Percentiles rank a stretch among this genome's conserved stretches.
phyloP scores from a whole-genome alignment of 192 early-diverging fungal species.

The Fimicolochytrium jonesii region DNA sequence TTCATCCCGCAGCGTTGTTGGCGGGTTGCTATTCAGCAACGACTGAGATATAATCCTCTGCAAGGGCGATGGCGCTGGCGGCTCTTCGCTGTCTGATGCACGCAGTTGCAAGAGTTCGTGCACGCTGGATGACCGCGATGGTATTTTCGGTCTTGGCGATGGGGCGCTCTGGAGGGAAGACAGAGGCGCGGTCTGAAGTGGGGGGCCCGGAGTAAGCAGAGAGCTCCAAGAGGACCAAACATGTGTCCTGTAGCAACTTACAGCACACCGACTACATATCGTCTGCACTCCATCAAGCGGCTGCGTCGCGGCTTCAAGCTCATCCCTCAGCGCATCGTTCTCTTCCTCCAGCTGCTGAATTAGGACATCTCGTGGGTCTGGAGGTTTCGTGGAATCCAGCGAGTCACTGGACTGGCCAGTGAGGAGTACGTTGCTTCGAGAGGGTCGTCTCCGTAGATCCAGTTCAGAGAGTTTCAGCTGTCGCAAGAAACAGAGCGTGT shows the following conservation, averaged over 20 bases:
- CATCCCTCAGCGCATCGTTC: conserved; percentile 8
- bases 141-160: not conserved
- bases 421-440: no score
- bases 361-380: not conserved
- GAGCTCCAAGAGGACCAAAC: not conserved
- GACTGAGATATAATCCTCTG: no score
- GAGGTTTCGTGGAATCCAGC: no score
- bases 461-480: no score
- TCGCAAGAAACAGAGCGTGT: no score
- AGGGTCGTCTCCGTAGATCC: no score
- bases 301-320: not conserved
- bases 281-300: not conserved
- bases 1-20: no score
- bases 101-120: not conserved
- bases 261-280: not conserved
- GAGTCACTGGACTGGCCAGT: no score
- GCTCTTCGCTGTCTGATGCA: no score
- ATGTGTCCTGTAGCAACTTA: not conserved
- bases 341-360: conserved; percentile 14
- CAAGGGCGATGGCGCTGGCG: no score
- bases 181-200: not conserved
- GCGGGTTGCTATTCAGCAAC: no score
- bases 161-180: not conserved
- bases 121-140: conserved; percentile 1
- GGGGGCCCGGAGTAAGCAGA: not conserved